phyloP scores from a whole-genome alignment of 257 asterid species.

The Verbena officinalis region DNA sequence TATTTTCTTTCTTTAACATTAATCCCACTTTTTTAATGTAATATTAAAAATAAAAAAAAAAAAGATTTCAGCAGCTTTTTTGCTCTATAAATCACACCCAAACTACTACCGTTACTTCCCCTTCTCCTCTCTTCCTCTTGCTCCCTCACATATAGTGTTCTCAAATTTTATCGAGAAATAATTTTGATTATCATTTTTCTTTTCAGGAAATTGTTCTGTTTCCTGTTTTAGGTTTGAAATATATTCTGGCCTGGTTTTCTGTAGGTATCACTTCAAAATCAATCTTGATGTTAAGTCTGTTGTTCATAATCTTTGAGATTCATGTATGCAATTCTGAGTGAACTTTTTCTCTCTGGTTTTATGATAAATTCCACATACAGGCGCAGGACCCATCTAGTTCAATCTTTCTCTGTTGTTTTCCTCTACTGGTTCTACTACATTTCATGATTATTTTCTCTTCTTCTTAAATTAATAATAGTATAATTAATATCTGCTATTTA shows the following conservation, averaged over 20 bases:
- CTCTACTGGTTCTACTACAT: slow-evolving; percentile 98
- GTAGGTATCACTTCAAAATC: slow-evolving; percentile 7
- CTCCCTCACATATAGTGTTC: background rate
- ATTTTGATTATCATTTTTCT: no score
- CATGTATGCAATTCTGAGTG: slow-evolving; percentile 96
- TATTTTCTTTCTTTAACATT: background rate
- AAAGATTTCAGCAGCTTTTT: slow-evolving; percentile 32
- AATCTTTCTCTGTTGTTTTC: slow-evolving; percentile 93
- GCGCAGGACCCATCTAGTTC: slow-evolving; percentile 93
- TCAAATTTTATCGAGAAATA: background rate
- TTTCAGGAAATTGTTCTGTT: background rate
- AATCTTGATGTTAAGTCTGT: slow-evolving; percentile 37
- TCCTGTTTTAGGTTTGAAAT: background rate
- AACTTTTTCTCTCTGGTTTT: slow-evolving; percentile 79
- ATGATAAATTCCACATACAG: slow-evolving; percentile 91
- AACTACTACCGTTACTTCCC: slow-evolving; percentile 36
- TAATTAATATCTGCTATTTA: background rate
- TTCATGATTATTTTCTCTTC: slow-evolving; percentile 56
- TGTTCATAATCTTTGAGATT: slow-evolving; percentile 53
- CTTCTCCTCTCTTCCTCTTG: slow-evolving; percentile 18
- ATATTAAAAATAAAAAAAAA: no score
- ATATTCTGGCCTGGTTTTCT: background rate
- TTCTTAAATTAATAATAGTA: slow-evolving; percentile 6
- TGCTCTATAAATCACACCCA: slow-evolving; percentile 62
- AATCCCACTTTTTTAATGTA: background rate